phyloP scores from a whole-genome alignment of 352 stramenopile genomes.

The Globisporangium alternatum region DNA sequence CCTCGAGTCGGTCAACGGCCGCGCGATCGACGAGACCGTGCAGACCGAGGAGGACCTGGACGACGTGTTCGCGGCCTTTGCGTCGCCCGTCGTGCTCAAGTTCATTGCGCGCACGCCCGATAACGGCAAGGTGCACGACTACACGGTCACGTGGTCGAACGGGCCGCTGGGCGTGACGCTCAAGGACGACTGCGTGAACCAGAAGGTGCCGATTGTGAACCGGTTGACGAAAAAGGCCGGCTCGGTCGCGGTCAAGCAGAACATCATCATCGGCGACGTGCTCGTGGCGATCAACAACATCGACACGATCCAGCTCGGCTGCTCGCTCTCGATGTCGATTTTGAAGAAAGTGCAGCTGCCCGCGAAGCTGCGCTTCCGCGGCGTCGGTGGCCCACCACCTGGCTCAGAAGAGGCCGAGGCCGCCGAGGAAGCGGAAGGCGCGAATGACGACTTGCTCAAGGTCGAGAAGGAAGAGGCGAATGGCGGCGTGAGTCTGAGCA shows the following conservation, averaged over 20 bases:
- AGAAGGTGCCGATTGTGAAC: slow-evolving; percentile 87
- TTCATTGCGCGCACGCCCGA: slow-evolving; percentile 58
- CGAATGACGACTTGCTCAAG: slow-evolving; percentile 21
- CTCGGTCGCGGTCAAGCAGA: slow-evolving; percentile 86
- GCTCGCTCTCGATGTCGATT: slow-evolving; percentile 86
- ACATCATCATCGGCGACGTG: slow-evolving; percentile 85
- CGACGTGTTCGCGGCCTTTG: slow-evolving; percentile 69
- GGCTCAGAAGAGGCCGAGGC: slow-evolving; percentile 26
- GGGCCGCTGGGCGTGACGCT: slow-evolving; percentile 79
- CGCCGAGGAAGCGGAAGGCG: slow-evolving; percentile 11
- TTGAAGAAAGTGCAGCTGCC: slow-evolving; percentile 86
- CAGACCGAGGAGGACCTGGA: slow-evolving; percentile 64
- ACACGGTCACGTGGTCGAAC: slow-evolving; percentile 87
- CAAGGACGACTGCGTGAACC: slow-evolving; percentile 80
- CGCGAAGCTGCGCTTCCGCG: slow-evolving; percentile 80
- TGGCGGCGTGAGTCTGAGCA: slow-evolving; percentile 33
- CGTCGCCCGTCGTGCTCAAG: slow-evolving; percentile 82
- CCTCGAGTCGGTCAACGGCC: slow-evolving; percentile 77
- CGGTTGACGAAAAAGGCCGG: slow-evolving; percentile 83
- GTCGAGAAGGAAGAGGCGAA: slow-evolving; percentile 26
- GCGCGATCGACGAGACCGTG: slow-evolving; percentile 56
- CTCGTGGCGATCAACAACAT: slow-evolving; percentile 90
- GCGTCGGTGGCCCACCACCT: slow-evolving; percentile 58
- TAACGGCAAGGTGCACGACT: slow-evolving; percentile 76
- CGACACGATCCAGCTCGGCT: slow-evolving; percentile 84